phyloP scores from a whole-genome alignment of 495 filamentous ascomycete genomes.

The Penicillium verhagenii region DNA sequence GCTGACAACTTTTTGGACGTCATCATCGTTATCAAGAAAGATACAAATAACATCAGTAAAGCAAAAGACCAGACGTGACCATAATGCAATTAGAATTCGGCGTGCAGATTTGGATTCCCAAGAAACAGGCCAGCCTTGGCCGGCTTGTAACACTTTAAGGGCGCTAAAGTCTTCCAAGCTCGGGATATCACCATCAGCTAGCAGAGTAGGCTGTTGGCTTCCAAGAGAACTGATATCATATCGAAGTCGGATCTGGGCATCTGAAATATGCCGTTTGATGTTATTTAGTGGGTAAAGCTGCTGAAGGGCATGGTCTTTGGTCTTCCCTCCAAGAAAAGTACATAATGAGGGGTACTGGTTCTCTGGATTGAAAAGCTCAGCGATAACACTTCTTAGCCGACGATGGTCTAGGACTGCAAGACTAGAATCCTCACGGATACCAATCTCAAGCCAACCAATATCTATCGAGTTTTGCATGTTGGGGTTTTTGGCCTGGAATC shows the following conservation, averaged over 20 bases:
- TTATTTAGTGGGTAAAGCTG: slow-evolving; percentile 22
- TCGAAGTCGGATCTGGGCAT: slow-evolving; percentile 15
- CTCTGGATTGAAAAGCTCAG: slow-evolving; percentile 12
- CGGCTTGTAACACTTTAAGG: neutral
- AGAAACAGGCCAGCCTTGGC: slow-evolving; percentile 5
- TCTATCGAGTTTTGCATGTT: slow-evolving; percentile 1
- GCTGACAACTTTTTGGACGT: slow-evolving; percentile 1
- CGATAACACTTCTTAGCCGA: slow-evolving; percentile 10
- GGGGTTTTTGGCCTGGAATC: neutral
- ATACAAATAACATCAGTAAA: slow-evolving; percentile 27
- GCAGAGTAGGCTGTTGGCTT: slow-evolving; percentile 11
- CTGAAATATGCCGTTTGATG: slow-evolving; percentile 15
- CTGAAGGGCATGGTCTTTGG: slow-evolving; percentile 17
- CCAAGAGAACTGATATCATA: slow-evolving; percentile 11
- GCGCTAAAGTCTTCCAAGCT: neutral
- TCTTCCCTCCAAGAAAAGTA: slow-evolving; percentile 17
- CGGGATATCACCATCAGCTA: slow-evolving; percentile 15
- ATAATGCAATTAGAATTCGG: slow-evolving; percentile 8
- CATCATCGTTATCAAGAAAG: slow-evolving; percentile 13
- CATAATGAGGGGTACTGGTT: slow-evolving; percentile 18
- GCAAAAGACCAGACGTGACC: slow-evolving; percentile 20
- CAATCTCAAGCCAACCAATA: slow-evolving; percentile 22
- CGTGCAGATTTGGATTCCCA: slow-evolving; percentile 8
- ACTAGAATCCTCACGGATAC: slow-evolving; percentile 9
- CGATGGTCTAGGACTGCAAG: slow-evolving; percentile 17